Base-by-base conservation (phyloP, 2,329 filamentous ascomycete genomes). In the Sphaceloma murrayae region DNA sequence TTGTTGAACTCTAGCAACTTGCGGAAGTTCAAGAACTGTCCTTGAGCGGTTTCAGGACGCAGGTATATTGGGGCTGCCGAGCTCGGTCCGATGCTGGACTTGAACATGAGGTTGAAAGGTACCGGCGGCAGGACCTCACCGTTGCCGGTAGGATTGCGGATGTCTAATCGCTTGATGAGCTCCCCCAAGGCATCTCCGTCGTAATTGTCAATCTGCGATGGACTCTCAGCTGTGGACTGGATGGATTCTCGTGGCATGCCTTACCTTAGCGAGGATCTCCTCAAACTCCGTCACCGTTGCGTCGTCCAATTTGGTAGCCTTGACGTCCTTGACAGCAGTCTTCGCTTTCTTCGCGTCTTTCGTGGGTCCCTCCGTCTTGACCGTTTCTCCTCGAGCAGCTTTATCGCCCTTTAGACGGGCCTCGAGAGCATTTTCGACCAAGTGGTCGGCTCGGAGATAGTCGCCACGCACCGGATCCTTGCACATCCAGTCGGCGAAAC, bases 41-140 rank as follows among this genome's bases (percentile, higher is more conserved):
- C 89, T 72, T 98, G 91, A 3, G 91, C 91, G 18, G 91, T 98
- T 67, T 98, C 91, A 34, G 91, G 91, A 45, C 88, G 78, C 47
- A 95, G 73, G 63, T 86, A 95, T 44, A 85, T 88, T 34, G 83
- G 77, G 50, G 83, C 73, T 59, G 91, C 88, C 64, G 84, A 83
- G 68, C 84, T 93, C 46, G 89, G 88, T 50, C 91, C 91, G 60
- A 98, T 96, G 26, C 84, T 74, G 31, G 89, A 95, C 65, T 89
- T 82, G 73, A 96, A 98, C 91, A 98, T 98, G 58, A 98, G 79
- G 69, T 98, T 98, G 77, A 96, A 95, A 32, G 86, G 73, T 38
- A 94, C 82, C 3, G 91, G 91, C 21, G 83, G 80, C 18, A 78
- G 75, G 24, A 93, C 80, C 54, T 84, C 75, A 49, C 78, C 75